Conservation (phyloP, 805 yeast species). For the Saitoella complicata region DNA sequence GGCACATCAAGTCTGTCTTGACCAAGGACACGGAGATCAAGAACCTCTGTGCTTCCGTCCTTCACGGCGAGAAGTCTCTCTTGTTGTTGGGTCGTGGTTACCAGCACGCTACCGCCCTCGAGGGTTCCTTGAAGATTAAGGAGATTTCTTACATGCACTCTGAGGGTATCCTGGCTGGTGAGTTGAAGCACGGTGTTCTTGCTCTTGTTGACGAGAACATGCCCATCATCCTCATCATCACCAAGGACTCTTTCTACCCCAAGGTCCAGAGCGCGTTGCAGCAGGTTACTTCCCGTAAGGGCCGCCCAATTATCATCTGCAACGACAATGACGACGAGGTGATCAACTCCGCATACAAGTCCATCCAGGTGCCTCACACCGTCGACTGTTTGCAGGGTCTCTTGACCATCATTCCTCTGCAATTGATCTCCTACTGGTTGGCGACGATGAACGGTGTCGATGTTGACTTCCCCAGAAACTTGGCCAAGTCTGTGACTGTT, state of each 20-base stretch:
- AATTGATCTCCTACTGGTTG: slow-evolving; percentile 90
- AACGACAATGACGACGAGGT: slow-evolving; percentile 53
- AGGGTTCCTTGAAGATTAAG: slow-evolving; percentile 95
- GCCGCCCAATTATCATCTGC: slow-evolving; percentile 86
- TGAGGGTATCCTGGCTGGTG: slow-evolving; percentile 98
- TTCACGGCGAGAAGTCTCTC: slow-evolving; percentile 50
- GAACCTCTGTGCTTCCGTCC: slow-evolving; percentile 50
- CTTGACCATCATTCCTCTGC: slow-evolving; percentile 84
- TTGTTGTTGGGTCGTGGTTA: slow-evolving; percentile 92
- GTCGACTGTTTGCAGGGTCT: slow-evolving; percentile 97
- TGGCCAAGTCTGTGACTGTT: slow-evolving; percentile 96
- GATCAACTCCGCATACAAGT: slow-evolving; percentile 22
- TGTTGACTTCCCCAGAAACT: slow-evolving; percentile 96
- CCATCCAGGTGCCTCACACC: slow-evolving; percentile 82
- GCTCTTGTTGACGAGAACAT: slow-evolving; percentile 88
- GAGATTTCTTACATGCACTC: slow-evolving; percentile 98
- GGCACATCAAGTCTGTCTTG: slow-evolving; percentile 66
- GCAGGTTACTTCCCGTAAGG: slow-evolving; percentile 94
- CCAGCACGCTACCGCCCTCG: slow-evolving; percentile 92
- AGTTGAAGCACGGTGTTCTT: slow-evolving; percentile 92
- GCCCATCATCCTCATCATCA: slow-evolving; percentile 92
- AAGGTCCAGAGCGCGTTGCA: slow-evolving; percentile 89
- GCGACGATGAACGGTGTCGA: slow-evolving; percentile 90
- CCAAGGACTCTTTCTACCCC: slow-evolving; percentile 90
- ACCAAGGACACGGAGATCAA: slow-evolving; percentile 58